Evolutionary conservation across 2,329 filamentous ascomycete genomes (phyloP).

Genomic region (Ramularia collo-cygni): DNA sequence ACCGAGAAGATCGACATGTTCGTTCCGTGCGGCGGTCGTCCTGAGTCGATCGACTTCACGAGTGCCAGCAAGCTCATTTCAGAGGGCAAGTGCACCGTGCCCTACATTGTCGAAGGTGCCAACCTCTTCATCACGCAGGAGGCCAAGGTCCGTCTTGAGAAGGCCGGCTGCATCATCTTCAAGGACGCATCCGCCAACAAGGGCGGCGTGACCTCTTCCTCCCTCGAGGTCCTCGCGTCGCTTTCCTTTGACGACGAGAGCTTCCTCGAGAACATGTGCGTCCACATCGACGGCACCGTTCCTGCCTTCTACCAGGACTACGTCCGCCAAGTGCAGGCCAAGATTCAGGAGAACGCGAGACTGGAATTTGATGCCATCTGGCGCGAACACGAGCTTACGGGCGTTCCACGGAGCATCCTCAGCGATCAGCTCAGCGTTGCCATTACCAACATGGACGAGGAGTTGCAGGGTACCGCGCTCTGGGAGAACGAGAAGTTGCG

Average conservation of each 20-base stretch:
- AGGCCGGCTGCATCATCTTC: constrained; percentile 90
- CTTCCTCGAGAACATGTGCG: constrained; percentile 92
- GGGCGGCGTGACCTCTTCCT: constrained; percentile 95
- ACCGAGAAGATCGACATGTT: constrained; percentile 70
- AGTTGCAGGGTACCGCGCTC: constrained; percentile 85
- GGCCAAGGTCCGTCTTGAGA: constrained; percentile 88
- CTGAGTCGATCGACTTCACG: constrained; percentile 90
- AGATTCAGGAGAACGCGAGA: constrained; percentile 82
- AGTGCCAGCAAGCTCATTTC: constrained; percentile 82
- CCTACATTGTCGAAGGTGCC: constrained; percentile 95
- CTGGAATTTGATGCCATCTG: constrained; percentile 98
- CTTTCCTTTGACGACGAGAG: constrained; percentile 86
- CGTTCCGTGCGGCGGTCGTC: constrained; percentile 91
- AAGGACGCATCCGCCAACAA: constrained; percentile 99
- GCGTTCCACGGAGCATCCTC: constrained; percentile 72
- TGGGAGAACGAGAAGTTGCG: constrained; percentile 80
- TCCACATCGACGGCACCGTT: constrained; percentile 65
- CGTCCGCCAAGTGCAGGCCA: constrained; percentile 82
- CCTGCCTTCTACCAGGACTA: constrained; percentile 92
- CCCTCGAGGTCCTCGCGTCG: constrained; percentile 88
- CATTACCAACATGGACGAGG: constrained; percentile 94
- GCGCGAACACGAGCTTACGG: constrained; percentile 82
- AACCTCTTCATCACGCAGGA: constrained; percentile 99
- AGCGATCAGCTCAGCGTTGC: constrained; percentile 86
- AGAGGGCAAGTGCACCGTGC: constrained; percentile 78